A percentile compares a stretch with the other conserved stretches of the same genome.
Conservation (phyloP, 2,329 filamentous ascomycete genomes). For the Parafenestella ontariensis region DNA sequence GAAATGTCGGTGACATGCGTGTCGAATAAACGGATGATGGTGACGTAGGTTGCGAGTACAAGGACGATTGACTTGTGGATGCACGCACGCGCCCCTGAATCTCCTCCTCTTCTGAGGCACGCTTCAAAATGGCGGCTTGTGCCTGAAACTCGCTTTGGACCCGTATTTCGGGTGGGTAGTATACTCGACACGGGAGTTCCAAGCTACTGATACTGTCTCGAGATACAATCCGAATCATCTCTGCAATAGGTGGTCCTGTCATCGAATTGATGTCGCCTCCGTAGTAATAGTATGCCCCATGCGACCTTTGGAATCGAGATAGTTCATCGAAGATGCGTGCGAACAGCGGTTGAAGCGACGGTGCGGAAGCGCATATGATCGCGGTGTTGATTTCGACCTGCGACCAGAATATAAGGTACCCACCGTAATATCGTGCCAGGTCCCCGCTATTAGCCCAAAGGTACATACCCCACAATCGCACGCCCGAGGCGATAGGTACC, state of each 20-base stretch:
- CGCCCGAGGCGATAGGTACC: conserved; percentile 26
- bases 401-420: conserved; percentile 33
- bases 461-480: conserved; percentile 26
- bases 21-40: background rate
- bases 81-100: conserved; percentile 4
- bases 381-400: conserved; percentile 37
- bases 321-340: conserved; percentile 21
- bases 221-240: background rate
- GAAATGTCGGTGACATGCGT: background rate
- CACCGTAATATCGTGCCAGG: conserved; percentile 26
- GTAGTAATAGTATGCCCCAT: conserved; percentile 17
- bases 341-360: conserved; percentile 32
- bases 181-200: background rate
- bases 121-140: background rate
- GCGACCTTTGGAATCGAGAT: conserved; percentile 5
- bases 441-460: conserved; percentile 21
- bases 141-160: background rate
- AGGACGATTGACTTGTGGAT: conserved; percentile 1
- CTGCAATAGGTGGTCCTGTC: background rate
- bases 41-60: background rate
- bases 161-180: background rate
- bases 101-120: conserved; percentile 4
- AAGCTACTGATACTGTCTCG: conserved; percentile 6
- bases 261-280: conserved; percentile 2
- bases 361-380: conserved; percentile 32